Evolutionary conservation across 2,329 filamentous ascomycete genomes (phyloP), one percentile per base, ranked within the genome.

Genomic region (Mycogone perniciosa): DNA sequence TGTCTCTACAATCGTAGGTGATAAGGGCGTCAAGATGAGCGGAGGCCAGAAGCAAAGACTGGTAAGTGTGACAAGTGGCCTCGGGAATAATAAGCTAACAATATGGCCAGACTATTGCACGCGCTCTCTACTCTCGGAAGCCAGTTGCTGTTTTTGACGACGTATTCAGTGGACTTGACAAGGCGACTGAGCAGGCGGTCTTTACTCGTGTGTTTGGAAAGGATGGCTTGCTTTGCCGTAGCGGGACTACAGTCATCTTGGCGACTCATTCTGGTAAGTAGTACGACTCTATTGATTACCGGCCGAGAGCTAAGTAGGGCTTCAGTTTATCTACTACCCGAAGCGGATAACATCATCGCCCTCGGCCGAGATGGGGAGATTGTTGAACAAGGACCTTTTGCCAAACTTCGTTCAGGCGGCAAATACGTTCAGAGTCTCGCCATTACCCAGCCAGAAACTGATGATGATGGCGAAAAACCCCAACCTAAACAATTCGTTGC

Each of bases 291-390:
- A 26, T 20, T 10, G n/a, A 2, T 20, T 20, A 10, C 5, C 6
- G 27, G 1, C 10, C 27, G 8, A 33, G 37, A 46, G 44, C 9
- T 6, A 9, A n/a, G 20, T 8, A 5, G 4, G 10, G 4, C 13
- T 5, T 1, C 26, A 64, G 62, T 65, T 11, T 60, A 65, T 30
- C 56, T 57, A 3, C 57, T 77, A 1, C 68, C 71, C 0, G 60
- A 62, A 0, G 71, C 73, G 2, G 68, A 76, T 41, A 66, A 72
- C 35, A 67, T 79, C 6, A 66, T 77, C 46, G 70, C 67, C 0
- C 64, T 79, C 0, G 66, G 66, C 2, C 54, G 55, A 7, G 61
- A 68, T 2, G 72, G 74, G 0, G 64, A 56, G 2, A 57, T 77
- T 11, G 52, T 69, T 1, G 72, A 76, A 31, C 70, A 77, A 49